Evolutionary conservation across 2,329 filamentous ascomycete species (phyloP), one percentile per base, ranked within the genome.

Genomic region (Pyricularia sp.): DNA sequence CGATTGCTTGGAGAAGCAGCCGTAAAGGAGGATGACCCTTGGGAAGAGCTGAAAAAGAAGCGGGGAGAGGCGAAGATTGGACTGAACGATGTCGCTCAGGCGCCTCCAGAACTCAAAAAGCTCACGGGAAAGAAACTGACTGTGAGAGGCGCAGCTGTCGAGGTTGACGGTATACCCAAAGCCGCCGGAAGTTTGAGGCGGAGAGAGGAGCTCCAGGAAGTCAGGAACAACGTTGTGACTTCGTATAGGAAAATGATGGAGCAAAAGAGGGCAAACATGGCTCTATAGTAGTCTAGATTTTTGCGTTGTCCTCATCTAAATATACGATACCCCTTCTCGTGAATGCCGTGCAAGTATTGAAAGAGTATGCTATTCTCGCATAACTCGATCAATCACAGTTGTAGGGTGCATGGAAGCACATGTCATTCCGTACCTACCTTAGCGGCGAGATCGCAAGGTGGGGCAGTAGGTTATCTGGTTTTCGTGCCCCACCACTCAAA

Each of bases 191-290:
- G 90, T 81, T 80, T 94, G 79, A 85, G 89, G 75, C 84, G 87
- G 76, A 84, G 90, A 78, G 91, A 93, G 75, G 90, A 93, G 79
- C 76, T 94, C 69, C 88, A 89, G n/a, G 85, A 81, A 66, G 87
- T 90, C 73, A 83, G 92, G 72, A 84, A 84, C 76, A 87, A 85
- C 68, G 88, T 94, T n/a, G 88, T 94, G 69, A 89, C 91, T 72
- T 84, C 86, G 63, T 94, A 94, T 77, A 82, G 92, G 70, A 85
- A 85, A 72, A 81, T 92, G 81, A 92, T 93, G 88, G 83, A 83
- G 55, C 81, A 81, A 70, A 85, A 79, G 74, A 79, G 83, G 68
- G 71, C 31, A 17, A 64, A 30, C 23, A 7, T 28, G 25, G 12
- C 26, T 28, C 26, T 20, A 28, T 26, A 28, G 59, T 26, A 63